A percentile compares a stretch with the other conserved stretches of the same genome.
phyloP scores from a whole-genome alignment of 2,329 filamentous ascomycete genomes.

The Aquanectria penicillioides region DNA sequence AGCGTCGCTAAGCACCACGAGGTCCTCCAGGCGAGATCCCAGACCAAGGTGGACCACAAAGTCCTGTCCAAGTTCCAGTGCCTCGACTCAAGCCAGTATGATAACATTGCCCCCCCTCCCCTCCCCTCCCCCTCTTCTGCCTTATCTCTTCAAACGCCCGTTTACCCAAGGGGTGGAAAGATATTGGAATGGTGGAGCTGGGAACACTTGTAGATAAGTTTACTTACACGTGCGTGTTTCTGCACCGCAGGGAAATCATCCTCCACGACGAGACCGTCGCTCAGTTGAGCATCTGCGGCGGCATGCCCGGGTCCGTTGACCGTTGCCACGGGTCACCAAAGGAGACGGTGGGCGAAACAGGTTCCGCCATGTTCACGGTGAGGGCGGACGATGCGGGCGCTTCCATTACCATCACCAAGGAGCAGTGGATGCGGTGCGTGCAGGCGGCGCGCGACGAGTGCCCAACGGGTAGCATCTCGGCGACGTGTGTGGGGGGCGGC shows the following conservation, averaged over 20 bases:
- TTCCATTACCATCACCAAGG: conserved; percentile 64
- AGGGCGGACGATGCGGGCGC: conserved; percentile 52
- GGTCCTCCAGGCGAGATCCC: conserved; percentile 53
- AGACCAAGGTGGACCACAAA: conserved; percentile 51
- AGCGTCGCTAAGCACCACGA: conserved; percentile 56
- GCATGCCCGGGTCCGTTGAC: conserved; percentile 58
- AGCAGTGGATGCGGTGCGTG: conserved; percentile 63
- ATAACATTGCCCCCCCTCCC: not conserved
- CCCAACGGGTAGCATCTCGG: conserved; percentile 59
- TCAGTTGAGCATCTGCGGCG: conserved; percentile 60
- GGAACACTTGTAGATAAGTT: not conserved
- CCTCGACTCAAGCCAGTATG: conserved; percentile 52
- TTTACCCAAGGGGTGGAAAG: not conserved
- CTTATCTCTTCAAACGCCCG: not conserved
- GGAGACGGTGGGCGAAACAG: conserved; percentile 56
- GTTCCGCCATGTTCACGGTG: conserved; percentile 60
- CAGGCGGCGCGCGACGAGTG: conserved; percentile 62
- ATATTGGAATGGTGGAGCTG: not conserved
- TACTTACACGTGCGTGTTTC: conserved; percentile 25
- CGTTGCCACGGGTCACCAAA: conserved; percentile 54
- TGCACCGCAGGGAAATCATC: conserved; percentile 48
- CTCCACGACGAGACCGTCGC: conserved; percentile 61
- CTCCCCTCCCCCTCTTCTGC: not conserved
- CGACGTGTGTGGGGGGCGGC: conserved; percentile 59
- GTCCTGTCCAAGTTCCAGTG: conserved; percentile 53